Evolutionary conservation across 2,329 filamentous ascomycete species (phyloP).

Genomic region (Plenodomus lindquistii): DNA sequence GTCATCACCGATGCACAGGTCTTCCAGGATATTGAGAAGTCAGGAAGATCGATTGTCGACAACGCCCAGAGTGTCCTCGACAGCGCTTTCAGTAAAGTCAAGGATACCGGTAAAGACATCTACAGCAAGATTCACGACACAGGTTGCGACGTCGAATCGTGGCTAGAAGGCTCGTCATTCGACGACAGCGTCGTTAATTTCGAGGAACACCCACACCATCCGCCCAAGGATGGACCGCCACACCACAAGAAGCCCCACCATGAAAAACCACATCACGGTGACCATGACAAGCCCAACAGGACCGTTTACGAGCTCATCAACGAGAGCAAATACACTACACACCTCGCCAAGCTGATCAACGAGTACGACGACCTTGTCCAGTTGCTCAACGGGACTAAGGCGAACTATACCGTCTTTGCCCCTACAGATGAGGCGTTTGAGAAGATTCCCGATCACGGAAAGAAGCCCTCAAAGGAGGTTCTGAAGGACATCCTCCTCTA

Average conservation of each 20-base stretch:
- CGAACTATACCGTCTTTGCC: constrained; percentile 80
- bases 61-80: constrained; percentile 44
- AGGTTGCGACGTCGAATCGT: constrained; percentile 53
- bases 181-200: constrained; percentile 41
- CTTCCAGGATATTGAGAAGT: constrained; percentile 43
- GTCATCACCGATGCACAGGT: constrained; percentile 58
- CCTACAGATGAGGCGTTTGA: constrained; percentile 78
- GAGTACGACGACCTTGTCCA: constrained; percentile 73
- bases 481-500: constrained; percentile 73
- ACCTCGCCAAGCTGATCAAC: constrained; percentile 74
- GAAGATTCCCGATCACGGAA: constrained; percentile 59
- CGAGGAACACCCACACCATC: constrained; percentile 40
- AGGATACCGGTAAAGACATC: constrained; percentile 43
- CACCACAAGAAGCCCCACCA: constrained; percentile 39
- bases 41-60: constrained; percentile 21
- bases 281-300: constrained; percentile 58
- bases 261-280: constrained; percentile 43
- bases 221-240: constrained; percentile 18
- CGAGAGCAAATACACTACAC: constrained; percentile 75
- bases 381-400: constrained; percentile 71
- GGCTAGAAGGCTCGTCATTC: constrained; percentile 47
- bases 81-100: constrained; percentile 47
- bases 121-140: constrained; percentile 49
- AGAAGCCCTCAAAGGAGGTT: constrained; percentile 70
- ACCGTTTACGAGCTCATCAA: constrained; percentile 82